Evolutionary conservation across 805 yeast genomes (phyloP).

Genomic region (Sungouiozyma intestinalis): DNA sequence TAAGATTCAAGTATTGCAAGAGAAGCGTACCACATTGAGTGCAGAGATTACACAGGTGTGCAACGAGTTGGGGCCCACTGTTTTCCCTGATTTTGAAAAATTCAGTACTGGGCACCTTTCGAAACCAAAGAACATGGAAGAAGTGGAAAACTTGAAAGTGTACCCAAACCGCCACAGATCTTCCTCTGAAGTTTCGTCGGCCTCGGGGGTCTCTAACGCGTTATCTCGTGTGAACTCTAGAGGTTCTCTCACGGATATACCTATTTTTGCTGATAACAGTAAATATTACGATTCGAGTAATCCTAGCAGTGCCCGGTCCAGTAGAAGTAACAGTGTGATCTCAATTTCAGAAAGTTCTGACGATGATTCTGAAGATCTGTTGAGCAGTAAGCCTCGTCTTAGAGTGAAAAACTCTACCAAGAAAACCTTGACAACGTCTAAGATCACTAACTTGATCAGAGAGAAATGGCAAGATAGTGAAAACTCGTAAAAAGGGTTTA

Average conservation of each 20-base stretch:
- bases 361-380: constrained; percentile 1
- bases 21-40: constrained; percentile 49
- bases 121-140: constrained; percentile 2
- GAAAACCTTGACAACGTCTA: constrained; percentile 7
- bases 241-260: constrained; percentile 52
- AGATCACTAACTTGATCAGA: constrained; percentile 19
- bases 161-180: constrained; percentile 11
- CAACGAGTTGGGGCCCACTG: constrained; percentile 72
- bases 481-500: constrained; percentile 4
- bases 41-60: constrained; percentile 68
- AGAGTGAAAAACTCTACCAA: constrained; percentile 4
- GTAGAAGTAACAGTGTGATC: neutral
- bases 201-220: constrained; percentile 43
- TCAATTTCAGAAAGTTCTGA: neutral
- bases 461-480: constrained; percentile 19
- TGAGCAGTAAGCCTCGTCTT: neutral
- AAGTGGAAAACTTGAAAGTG: constrained; percentile 4
- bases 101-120: constrained; percentile 5
- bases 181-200: constrained; percentile 15
- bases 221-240: constrained; percentile 52
- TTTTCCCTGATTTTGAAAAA: constrained; percentile 75
- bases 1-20: constrained; percentile 42
- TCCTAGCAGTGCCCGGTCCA: neutral
- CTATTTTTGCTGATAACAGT: constrained; percentile 36
- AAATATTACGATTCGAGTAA: neutral